Evolutionary conservation across 495 filamentous ascomycete genomes (phyloP), one percentile per base, ranked within the genome.

Genomic region (Ramalina intermedia): DNA sequence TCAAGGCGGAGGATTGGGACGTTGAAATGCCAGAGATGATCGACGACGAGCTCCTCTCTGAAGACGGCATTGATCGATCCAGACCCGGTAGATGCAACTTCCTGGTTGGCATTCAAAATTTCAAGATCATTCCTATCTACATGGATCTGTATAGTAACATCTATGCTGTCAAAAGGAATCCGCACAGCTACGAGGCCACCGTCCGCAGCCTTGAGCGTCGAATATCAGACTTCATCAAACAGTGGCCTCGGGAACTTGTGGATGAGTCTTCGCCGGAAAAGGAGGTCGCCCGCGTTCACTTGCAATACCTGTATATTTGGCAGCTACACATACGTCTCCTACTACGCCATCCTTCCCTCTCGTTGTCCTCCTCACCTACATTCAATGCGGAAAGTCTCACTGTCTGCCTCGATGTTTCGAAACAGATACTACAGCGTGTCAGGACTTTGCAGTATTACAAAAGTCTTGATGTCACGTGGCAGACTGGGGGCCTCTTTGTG

Each of bases 401-500:
- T 41, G 72, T 79, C 37, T 87, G 81, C 57, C 75, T 86, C 20
- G 77, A 81, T 16, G 70, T 77, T 21, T 73, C 81, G 35, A 70
- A 69, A 52, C 69, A 75, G 46, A 75, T 87, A 56, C 68, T 90
- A 16, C 64, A 69, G 42, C 71, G 74, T 37, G 71, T 84, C 12
- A 64, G 69, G 24, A 66, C 73, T 40, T 58, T 88, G 23, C 71
- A 75, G 42, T 73, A 74, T 57, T 79, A 68, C 21, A 69, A 79
- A 58, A 79, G 79, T 51, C 63, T 87, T n/a, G 85, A 90, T 54
- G 84, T 80, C 12, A 85, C 84, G n/a, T 88, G 83, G 83, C 81
- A 84, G 51, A 79, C 78, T 49, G 63, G 71, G 43, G 77, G 82
- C 0, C 71, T 84, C 18, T 86, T 85, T 58, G 69, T 87, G 7